A percentile compares a stretch with the other conserved stretches of the same genome.
These are phyloP conservation scores for Zymoseptoria ardabiliae DNA, from an alignment of 2,329 filamentous ascomycete genomes.

Conservation along the genomic window DNA sequence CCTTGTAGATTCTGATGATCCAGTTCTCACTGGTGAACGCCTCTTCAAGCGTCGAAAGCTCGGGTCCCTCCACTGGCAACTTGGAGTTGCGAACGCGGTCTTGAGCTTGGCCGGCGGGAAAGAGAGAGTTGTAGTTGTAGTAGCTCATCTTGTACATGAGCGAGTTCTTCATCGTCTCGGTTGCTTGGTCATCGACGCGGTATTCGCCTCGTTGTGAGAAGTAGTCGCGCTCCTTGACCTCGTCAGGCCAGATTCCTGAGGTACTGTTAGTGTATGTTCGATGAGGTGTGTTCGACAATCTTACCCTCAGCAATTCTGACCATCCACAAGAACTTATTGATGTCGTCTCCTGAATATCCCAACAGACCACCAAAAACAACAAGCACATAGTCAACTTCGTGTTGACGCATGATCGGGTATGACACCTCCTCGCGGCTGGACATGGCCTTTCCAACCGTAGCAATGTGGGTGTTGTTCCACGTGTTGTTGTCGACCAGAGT, in stretches of 20 bases:
- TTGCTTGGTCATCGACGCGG: constrained; percentile 84
- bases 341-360: constrained; percentile 96
- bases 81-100: constrained; percentile 80
- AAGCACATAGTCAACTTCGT: constrained; percentile 98
- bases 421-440: constrained; percentile 94
- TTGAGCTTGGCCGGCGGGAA: constrained; percentile 80
- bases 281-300: neutral
- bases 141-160: constrained; percentile 99
- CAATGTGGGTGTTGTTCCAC: constrained; percentile 99
- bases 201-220: constrained; percentile 94
- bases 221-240: constrained; percentile 94
- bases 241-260: constrained; percentile 83
- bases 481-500: constrained; percentile 99
- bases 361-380: constrained; percentile 93
- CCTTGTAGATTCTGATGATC: constrained; percentile 99
- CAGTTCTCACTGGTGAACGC: constrained; percentile 99
- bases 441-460: constrained; percentile 98
- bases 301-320: constrained; percentile 89
- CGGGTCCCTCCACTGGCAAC: constrained; percentile 76
- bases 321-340: constrained; percentile 99
- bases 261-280: constrained; percentile 5
- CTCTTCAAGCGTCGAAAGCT: constrained; percentile 85
- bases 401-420: constrained; percentile 96
- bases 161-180: constrained; percentile 97
- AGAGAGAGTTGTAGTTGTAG: constrained; percentile 90